Evolutionary conservation across 495 filamentous ascomycete genomes (phyloP).

Genomic region (Neurospora tetraspora): DNA sequence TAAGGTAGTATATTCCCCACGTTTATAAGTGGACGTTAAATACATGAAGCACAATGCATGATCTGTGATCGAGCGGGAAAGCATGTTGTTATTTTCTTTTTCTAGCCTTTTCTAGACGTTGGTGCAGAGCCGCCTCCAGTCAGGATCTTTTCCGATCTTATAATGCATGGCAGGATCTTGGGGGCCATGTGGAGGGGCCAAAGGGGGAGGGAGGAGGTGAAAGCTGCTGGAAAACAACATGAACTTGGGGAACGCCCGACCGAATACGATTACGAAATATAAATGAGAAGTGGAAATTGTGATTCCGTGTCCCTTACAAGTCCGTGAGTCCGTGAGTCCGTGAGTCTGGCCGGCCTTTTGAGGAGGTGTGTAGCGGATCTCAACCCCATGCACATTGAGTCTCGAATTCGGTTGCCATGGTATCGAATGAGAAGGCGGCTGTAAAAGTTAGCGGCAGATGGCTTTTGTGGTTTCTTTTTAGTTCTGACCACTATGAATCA

Average conservation of each 20-base stretch:
- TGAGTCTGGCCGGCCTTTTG: not conserved
- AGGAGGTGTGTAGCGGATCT: not conserved
- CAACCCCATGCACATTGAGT: not conserved
- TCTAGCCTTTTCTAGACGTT: not conserved
- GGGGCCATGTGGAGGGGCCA: not conserved
- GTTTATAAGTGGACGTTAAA: not conserved
- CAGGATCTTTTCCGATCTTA: not conserved
- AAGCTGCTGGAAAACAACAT: not conserved
- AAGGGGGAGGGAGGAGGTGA: not conserved
- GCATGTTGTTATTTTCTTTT: not conserved
- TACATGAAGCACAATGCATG: not conserved
- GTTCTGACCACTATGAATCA: not conserved
- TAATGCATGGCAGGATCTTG: not conserved
- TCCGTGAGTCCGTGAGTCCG: not conserved
- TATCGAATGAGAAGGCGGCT: not conserved
- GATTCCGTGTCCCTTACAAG: not conserved
- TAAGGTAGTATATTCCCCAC: not conserved
- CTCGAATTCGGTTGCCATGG: not conserved
- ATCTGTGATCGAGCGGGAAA: not conserved
- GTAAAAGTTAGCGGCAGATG: not conserved
- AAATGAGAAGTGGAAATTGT: not conserved
- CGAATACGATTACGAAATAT: not conserved
- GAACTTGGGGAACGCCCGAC: not conserved
- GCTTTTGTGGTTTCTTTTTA: not conserved
- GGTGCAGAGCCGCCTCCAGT: not conserved